These are phyloP conservation scores for Morella rubra DNA, from an alignment of 306 rosid genomes.

Conservation along the genomic window DNA sequence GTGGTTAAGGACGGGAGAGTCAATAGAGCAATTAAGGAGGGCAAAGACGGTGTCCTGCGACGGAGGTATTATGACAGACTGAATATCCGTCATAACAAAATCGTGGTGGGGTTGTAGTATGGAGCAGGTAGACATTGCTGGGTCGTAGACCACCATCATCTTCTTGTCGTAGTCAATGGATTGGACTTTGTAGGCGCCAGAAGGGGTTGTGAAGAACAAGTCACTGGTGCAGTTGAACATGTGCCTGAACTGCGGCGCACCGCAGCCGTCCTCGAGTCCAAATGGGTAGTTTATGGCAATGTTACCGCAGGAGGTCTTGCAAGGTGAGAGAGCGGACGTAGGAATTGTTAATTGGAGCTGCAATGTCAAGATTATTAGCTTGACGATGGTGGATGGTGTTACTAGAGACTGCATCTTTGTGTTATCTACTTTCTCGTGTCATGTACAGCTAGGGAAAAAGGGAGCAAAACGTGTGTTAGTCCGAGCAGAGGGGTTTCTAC, in stretches of 20 bases:
- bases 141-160: slow-evolving; percentile 64
- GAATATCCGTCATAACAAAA: slow-evolving; percentile 72
- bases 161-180: slow-evolving; percentile 71
- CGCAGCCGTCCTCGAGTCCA: slow-evolving; percentile 87
- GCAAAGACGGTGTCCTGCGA: slow-evolving; percentile 84
- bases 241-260: slow-evolving; percentile 78
- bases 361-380: slow-evolving; percentile 15
- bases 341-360: slow-evolving; percentile 36
- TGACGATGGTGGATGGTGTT: slow-evolving; percentile 28
- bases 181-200: slow-evolving; percentile 83
- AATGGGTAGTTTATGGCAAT: slow-evolving; percentile 77
- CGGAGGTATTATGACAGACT: slow-evolving; percentile 79
- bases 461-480: slow-evolving; percentile 12
- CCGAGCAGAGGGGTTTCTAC: background rate
- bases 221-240: slow-evolving; percentile 75
- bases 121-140: slow-evolving; percentile 90
- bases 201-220: slow-evolving; percentile 75
- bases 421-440: slow-evolving; percentile 2
- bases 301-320: slow-evolving; percentile 70
- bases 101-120: slow-evolving; percentile 91
- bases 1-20: slow-evolving; percentile 93
- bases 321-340: slow-evolving; percentile 43
- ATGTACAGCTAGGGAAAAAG: background rate
- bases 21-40: slow-evolving; percentile 80
- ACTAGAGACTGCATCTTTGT: slow-evolving; percentile 27